phyloP scores from a whole-genome alignment of 495 filamentous ascomycete species.

The Podospora pseudopauciseta region DNA sequence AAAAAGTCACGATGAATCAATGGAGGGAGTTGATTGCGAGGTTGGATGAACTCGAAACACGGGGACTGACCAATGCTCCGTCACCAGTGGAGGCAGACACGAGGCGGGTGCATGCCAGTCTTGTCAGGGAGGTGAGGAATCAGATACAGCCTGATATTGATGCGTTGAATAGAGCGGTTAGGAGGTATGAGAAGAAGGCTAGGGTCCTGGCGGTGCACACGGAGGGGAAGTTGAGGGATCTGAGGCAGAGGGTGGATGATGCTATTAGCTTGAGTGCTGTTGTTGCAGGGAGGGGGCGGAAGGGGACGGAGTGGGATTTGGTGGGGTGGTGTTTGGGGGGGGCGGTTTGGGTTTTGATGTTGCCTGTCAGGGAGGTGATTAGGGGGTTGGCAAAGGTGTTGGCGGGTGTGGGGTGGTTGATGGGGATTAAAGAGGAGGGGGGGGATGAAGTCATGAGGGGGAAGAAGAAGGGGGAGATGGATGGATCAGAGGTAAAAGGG shows the following conservation, averaged over 20 bases:
- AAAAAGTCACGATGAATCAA: slow-evolving; percentile 43
- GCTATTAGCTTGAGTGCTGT: slow-evolving; percentile 75
- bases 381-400: not conserved
- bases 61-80: not conserved
- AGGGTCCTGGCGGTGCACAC: slow-evolving; percentile 67
- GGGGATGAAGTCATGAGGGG: not conserved
- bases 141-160: slow-evolving; percentile 78
- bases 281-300: slow-evolving; percentile 39
- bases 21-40: slow-evolving; percentile 57
- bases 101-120: slow-evolving; percentile 24
- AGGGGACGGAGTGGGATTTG: not conserved
- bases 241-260: slow-evolving; percentile 70
- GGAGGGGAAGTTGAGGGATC: slow-evolving; percentile 64
- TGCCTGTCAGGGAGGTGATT: slow-evolving; percentile 2
- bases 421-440: not conserved
- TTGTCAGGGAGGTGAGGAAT: slow-evolving; percentile 60
- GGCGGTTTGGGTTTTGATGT: slow-evolving; percentile 7
- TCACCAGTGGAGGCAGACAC: not conserved
- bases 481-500: not conserved
- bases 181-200: slow-evolving; percentile 90
- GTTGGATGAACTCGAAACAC: slow-evolving; percentile 68
- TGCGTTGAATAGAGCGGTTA: slow-evolving; percentile 80
- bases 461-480: not conserved
- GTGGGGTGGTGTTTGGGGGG: not conserved
- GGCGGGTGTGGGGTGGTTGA: not conserved